phyloP scores from a whole-genome alignment of 495 filamentous ascomycete genomes.

The Daldinia grandis region DNA sequence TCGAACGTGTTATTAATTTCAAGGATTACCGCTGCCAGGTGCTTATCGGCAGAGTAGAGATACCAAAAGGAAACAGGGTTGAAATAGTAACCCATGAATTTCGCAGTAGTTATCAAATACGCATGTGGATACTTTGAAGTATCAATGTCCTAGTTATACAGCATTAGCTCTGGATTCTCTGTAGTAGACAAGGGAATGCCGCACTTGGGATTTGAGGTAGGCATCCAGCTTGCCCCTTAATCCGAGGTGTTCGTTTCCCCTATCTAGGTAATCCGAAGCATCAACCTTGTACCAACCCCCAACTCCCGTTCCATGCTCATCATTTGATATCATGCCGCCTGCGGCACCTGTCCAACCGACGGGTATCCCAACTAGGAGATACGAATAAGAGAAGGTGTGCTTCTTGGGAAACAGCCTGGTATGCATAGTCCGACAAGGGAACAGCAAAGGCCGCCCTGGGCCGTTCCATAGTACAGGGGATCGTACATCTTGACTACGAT shows the following conservation, averaged over 20 bases:
- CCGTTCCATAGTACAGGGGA: conserved; percentile 17
- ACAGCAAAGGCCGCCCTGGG: conserved; percentile 54
- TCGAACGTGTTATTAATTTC: conserved; percentile 84
- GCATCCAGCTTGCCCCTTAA: conserved; percentile 65
- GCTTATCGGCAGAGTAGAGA: conserved; percentile 66
- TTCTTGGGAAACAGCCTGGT: conserved; percentile 67
- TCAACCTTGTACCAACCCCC: conserved; percentile 66
- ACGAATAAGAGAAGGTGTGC: conserved; percentile 72
- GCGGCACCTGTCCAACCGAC: conserved; percentile 65
- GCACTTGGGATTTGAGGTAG: conserved; percentile 63
- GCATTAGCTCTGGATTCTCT: conserved; percentile 24
- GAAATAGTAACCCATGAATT: conserved; percentile 74
- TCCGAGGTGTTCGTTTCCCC: conserved; percentile 55
- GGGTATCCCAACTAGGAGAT: conserved; percentile 72
- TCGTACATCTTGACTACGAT: conserved; percentile 9
- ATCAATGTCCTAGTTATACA: conserved; percentile 58
- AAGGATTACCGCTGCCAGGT: conserved; percentile 72
- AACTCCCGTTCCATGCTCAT: conserved; percentile 36
- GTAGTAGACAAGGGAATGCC: conserved; percentile 3
- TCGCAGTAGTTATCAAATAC: conserved; percentile 74
- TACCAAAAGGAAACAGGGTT: conserved; percentile 87
- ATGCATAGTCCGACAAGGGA: conserved; percentile 70
- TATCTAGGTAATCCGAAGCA: conserved; percentile 66
- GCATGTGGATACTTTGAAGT: conserved; percentile 65
- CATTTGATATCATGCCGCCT: conserved; percentile 62